Evolutionary conservation across 1,284 basidiomycete species (phyloP).

Genomic region (Malassezia vespertilionis): DNA sequence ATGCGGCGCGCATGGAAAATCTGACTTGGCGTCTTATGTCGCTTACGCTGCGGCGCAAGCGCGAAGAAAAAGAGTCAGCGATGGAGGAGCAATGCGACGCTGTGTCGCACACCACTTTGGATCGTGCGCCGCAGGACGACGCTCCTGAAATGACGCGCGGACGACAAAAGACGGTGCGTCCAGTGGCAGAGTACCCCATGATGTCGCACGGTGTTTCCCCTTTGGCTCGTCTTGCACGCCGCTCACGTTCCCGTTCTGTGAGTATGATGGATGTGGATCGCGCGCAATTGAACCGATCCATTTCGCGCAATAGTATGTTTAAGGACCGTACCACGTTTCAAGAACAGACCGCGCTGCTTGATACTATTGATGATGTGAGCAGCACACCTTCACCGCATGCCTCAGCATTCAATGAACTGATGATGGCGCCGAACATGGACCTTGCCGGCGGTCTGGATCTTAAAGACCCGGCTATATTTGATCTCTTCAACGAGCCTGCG

Average conservation of each 20-base stretch:
- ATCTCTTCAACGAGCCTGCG: too few species aligned
- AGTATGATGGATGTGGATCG: conserved; percentile 89
- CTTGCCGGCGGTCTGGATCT: too few species aligned
- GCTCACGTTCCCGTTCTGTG: conserved; percentile 49
- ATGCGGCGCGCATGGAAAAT: conserved; percentile 92
- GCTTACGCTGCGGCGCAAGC: conserved; percentile 61
- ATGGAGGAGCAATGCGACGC: neutral
- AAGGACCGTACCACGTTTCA: neutral
- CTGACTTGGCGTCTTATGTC: conserved; percentile 98
- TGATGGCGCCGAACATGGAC: too few species aligned
- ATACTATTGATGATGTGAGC: neutral
- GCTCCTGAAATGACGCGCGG: conserved; percentile 2
- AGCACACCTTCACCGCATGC: too few species aligned
- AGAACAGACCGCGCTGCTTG: neutral
- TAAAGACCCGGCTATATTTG: too few species aligned
- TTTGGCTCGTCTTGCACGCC: conserved; percentile 25
- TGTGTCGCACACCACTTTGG: neutral
- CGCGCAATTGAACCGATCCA: conserved; percentile 78
- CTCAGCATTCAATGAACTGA: too few species aligned
- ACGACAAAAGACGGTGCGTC: conserved; percentile 9
- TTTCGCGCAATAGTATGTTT: conserved; percentile 53
- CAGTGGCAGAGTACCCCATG: neutral
- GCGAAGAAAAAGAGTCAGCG: neutral
- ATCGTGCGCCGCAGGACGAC: neutral
- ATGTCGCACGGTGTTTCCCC: conserved; percentile 23